Conservation (phyloP, 23 red algal genomes). For the Pyropia yezoensis region DNA sequence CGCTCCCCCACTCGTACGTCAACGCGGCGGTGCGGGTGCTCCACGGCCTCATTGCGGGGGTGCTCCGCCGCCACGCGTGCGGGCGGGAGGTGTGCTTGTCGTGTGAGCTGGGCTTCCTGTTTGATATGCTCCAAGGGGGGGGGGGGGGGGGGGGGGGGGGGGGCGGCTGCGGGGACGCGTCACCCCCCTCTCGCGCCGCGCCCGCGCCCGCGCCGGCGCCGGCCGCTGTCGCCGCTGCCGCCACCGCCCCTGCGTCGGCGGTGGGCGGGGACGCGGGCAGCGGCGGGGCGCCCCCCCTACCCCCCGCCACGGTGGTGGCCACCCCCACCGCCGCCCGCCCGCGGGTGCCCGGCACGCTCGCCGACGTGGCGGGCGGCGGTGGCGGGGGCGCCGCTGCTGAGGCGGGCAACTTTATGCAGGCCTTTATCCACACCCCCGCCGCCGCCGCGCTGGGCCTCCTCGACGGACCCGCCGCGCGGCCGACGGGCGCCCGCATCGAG, state of each 20-base stretch:
- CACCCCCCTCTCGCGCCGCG: too few species aligned
- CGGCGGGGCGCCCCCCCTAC: too few species aligned
- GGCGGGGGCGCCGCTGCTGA: constrained; percentile 66
- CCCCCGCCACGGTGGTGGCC: too few species aligned
- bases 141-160: constrained; percentile 55
- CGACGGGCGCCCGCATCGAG: constrained; percentile 60
- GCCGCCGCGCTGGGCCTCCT: constrained; percentile 79
- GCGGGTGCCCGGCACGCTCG: too few species aligned
- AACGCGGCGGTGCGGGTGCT: constrained; percentile 82
- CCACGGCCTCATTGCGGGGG: constrained; percentile 11
- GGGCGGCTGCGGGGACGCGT: too few species aligned
- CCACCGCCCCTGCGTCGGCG: too few species aligned
- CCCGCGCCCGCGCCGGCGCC: too few species aligned
- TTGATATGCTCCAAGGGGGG: constrained; percentile 83
- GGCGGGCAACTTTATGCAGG: constrained; percentile 75
- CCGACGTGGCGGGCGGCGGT: constrained; percentile 15
- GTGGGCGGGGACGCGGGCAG: too few species aligned
- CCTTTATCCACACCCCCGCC: constrained; percentile 73
- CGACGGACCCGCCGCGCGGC: constrained; percentile 43
- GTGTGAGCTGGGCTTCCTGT: constrained; percentile 81
- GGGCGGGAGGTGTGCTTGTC: constrained; percentile 65
- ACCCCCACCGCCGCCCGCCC: too few species aligned
- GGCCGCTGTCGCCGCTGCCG: too few species aligned
- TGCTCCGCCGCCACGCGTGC: constrained; percentile 37
- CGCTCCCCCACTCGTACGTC: constrained; percentile 84